These are phyloP conservation scores for Aspergillus sojae DNA, from an alignment of 2,329 filamentous ascomycete genomes.

Conservation along the genomic window DNA sequence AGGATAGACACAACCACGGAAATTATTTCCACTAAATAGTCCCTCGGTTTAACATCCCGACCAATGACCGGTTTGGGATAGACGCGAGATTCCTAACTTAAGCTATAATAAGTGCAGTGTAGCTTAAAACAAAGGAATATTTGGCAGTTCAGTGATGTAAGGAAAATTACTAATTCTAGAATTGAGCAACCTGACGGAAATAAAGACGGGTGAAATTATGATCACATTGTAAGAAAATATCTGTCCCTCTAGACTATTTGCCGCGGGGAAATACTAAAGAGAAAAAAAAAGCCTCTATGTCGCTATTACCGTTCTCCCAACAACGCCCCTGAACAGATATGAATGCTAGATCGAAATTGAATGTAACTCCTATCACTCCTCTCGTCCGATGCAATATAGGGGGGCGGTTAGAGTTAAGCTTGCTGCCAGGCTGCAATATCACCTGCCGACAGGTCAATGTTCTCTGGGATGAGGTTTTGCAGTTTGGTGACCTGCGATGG, in stretches of 20 bases:
- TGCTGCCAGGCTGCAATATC: slow-evolving; percentile 37
- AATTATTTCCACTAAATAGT: not conserved
- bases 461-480: slow-evolving; percentile 31
- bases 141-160: not conserved
- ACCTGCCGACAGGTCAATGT: slow-evolving; percentile 33
- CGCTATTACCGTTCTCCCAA: not conserved
- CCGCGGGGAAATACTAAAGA: not conserved
- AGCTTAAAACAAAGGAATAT: not conserved
- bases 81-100: not conserved
- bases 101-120: not conserved
- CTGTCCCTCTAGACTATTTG: not conserved
- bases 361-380: not conserved
- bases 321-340: not conserved
- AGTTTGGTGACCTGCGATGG: slow-evolving; percentile 27
- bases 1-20: not conserved
- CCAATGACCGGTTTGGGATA: not conserved
- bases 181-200: no score
- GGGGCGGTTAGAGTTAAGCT: slow-evolving; percentile 1
- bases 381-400: not conserved
- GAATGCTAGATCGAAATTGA: not conserved
- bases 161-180: not conserved
- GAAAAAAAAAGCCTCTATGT: not conserved
- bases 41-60: not conserved
- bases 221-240: not conserved
- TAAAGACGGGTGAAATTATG: no score